phyloP scores from a whole-genome alignment of 768 basidiomycete species.

The Cyclocybe cylindracea region DNA sequence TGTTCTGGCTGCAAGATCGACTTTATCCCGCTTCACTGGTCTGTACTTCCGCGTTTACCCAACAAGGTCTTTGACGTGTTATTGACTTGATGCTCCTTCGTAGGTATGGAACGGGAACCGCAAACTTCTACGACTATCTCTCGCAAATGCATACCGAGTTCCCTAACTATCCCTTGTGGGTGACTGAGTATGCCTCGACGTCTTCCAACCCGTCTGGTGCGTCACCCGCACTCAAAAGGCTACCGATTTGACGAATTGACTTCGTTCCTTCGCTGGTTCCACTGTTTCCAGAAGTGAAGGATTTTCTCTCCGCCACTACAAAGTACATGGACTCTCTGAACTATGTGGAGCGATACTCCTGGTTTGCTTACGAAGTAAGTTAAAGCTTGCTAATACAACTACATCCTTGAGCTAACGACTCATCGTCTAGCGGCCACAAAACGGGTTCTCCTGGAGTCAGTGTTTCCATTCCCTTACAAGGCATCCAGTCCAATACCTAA shows the following conservation, averaged over 20 bases:
- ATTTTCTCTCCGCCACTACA: constrained; percentile 2
- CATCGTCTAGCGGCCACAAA: constrained; percentile 5
- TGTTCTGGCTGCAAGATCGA: constrained; percentile 37
- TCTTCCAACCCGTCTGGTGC: constrained; percentile 2
- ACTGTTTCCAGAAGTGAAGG: constrained; percentile 1
- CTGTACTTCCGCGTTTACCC: background rate
- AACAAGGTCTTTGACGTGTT: background rate
- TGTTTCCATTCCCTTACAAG: background rate
- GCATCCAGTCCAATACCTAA: too few species aligned
- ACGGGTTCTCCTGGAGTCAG: constrained; percentile 7
- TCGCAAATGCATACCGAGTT: constrained; percentile 32
- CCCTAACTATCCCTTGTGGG: constrained; percentile 33
- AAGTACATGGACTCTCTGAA: constrained; percentile 3
- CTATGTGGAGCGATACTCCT: constrained; percentile 9
- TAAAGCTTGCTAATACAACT: background rate
- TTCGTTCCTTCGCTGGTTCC: too few species aligned
- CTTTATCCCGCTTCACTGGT: constrained; percentile 39
- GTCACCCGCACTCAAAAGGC: background rate
- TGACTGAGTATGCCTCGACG: constrained; percentile 29
- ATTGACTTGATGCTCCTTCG: background rate
- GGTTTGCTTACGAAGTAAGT: constrained; percentile 11
- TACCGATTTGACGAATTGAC: background rate
- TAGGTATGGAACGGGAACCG: constrained; percentile 32
- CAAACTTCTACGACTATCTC: constrained; percentile 35
- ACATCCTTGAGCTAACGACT: background rate